Conservation (phyloP, 345 rosid genomes). For the Cardiospermum halicacabum region DNA sequence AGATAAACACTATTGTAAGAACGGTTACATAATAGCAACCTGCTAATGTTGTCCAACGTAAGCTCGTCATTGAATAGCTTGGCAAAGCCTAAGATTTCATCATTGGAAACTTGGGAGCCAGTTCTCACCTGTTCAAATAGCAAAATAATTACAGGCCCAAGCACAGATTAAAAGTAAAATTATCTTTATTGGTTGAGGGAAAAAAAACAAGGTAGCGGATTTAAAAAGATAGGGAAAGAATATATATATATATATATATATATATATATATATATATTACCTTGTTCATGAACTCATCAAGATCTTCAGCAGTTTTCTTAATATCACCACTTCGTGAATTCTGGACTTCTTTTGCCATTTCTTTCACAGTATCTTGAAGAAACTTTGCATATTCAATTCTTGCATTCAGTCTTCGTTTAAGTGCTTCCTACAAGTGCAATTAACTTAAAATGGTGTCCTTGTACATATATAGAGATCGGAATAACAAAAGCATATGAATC, state of each 20-base stretch:
- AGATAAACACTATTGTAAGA: neutral
- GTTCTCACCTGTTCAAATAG: slow-evolving; percentile 71
- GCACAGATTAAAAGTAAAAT: neutral
- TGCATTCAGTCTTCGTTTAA: slow-evolving; percentile 82
- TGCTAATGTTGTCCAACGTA: slow-evolving; percentile 93
- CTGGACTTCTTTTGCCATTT: slow-evolving; percentile 99
- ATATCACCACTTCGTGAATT: slow-evolving; percentile 75
- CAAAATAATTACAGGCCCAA: neutral
- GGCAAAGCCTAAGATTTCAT: slow-evolving; percentile 95
- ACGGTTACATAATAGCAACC: slow-evolving; percentile 36
- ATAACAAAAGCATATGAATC: neutral
- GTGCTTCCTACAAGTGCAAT: slow-evolving; percentile 61
- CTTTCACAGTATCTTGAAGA: slow-evolving; percentile 94
- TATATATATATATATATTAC: too few species aligned
- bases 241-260: too few species aligned
- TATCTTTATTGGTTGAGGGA: neutral
- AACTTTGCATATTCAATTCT: slow-evolving; percentile 97
- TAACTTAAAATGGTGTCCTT: slow-evolving; percentile 7
- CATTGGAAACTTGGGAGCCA: slow-evolving; percentile 85
- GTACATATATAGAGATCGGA: neutral
- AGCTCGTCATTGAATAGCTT: slow-evolving; percentile 93
- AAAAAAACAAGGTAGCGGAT: neutral
- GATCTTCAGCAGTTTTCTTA: slow-evolving; percentile 93
- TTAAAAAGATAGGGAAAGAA: too few species aligned
- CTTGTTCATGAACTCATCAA: slow-evolving; percentile 85